These are phyloP conservation scores for Phytopythium cucurbitacearum DNA, from an alignment of 352 stramenopile species.

Conservation along the genomic window DNA sequence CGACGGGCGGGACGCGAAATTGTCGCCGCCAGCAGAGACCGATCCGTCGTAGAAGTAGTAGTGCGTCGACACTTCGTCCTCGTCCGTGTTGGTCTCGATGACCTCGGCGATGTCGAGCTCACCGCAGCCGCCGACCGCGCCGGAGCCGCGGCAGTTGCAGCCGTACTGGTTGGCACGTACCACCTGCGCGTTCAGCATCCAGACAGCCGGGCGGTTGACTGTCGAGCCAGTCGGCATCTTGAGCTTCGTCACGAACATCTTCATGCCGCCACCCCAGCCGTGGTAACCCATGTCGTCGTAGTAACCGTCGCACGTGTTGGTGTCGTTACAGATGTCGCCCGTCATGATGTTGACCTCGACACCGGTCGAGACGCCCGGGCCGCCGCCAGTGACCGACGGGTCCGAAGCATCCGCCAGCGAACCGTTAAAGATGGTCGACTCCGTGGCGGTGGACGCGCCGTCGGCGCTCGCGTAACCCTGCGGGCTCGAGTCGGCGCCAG, in stretches of 20 bases:
- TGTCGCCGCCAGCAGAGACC: slow-evolving; percentile 34
- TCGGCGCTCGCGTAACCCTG: slow-evolving; percentile 34
- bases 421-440: slow-evolving; percentile 28
- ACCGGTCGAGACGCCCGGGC: slow-evolving; percentile 51
- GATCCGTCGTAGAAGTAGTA: slow-evolving; percentile 71
- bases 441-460: slow-evolving; percentile 16
- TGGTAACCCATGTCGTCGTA: slow-evolving; percentile 61
- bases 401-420: slow-evolving; percentile 43
- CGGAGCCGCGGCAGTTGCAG: slow-evolving; percentile 68
- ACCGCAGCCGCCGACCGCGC: slow-evolving; percentile 49
- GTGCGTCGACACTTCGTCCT: slow-evolving; percentile 63
- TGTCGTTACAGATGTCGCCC: slow-evolving; percentile 34
- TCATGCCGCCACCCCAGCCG: slow-evolving; percentile 61
- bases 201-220: slow-evolving; percentile 61
- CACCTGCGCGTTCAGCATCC: slow-evolving; percentile 74
- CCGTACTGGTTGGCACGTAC: slow-evolving; percentile 63
- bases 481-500: slow-evolving; percentile 24
- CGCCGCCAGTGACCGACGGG: slow-evolving; percentile 25
- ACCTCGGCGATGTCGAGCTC: slow-evolving; percentile 73
- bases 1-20: slow-evolving; percentile 29
- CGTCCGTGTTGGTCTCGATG: slow-evolving; percentile 50
- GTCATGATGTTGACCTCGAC: slow-evolving; percentile 77
- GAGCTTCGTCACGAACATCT: slow-evolving; percentile 75
- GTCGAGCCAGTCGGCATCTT: slow-evolving; percentile 37
- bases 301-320: slow-evolving; percentile 56